These are phyloP conservation scores for Neonectria hederae DNA, from an alignment of 2,329 filamentous ascomycete genomes.

Conservation along the genomic window DNA sequence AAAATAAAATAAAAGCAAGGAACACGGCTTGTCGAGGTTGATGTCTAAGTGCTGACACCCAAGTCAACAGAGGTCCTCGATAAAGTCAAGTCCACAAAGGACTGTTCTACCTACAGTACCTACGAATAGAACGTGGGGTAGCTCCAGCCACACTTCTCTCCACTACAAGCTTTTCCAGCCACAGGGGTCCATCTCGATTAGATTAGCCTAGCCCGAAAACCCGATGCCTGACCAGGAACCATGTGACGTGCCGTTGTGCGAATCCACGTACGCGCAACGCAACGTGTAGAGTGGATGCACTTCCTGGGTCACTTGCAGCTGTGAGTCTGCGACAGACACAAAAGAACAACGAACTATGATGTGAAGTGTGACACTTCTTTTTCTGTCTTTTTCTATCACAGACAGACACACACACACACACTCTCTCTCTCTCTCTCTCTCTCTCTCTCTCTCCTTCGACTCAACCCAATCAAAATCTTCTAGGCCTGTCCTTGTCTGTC, in stretches of 20 bases:
- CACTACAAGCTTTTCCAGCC: not conserved
- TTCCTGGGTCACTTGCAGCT: constrained; percentile 5
- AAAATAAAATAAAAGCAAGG: not conserved
- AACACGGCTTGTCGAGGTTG: not conserved
- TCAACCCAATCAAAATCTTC: not conserved
- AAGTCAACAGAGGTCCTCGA: not conserved
- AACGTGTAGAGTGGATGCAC: not conserved
- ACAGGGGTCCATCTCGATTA: not conserved
- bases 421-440: too few relatives aligned
- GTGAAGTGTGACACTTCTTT: not conserved
- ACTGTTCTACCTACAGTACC: too few relatives aligned
- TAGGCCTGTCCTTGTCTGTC: not conserved
- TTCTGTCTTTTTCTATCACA: not conserved
- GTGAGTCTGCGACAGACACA: not conserved
- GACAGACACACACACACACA: too few relatives aligned
- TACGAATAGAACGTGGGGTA: not conserved
- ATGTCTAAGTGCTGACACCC: constrained; percentile 21
- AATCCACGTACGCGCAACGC: not conserved
- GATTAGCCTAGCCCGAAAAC: not conserved
- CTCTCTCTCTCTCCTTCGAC: not conserved
- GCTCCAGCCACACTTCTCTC: not conserved
- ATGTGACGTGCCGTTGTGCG: not conserved
- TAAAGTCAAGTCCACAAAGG: not conserved
- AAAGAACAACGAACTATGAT: not conserved
- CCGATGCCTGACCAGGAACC: not conserved